phyloP scores from a whole-genome alignment of 805 yeast species.

The Priceomyces castillae region DNA sequence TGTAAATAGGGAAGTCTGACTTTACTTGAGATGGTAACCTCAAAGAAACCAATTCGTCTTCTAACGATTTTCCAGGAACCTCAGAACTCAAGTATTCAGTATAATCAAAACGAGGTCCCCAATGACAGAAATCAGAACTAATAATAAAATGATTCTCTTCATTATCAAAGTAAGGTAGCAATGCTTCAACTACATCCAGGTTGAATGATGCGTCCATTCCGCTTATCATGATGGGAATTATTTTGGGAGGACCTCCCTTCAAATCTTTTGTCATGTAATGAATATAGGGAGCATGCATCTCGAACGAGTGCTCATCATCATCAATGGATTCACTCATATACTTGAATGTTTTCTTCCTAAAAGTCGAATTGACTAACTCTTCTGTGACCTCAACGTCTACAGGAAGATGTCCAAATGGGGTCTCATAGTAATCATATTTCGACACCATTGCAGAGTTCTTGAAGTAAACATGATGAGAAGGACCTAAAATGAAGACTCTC shows the following conservation, averaged over 20 bases:
- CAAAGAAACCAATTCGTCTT: constrained; percentile 16
- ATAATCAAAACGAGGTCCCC: constrained; percentile 57
- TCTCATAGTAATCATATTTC: constrained; percentile 54
- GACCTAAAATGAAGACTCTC: constrained; percentile 81
- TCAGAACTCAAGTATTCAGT: constrained; percentile 29
- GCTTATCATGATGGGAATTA: constrained; percentile 82
- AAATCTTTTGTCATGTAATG: constrained; percentile 43
- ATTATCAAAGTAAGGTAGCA: constrained; percentile 54
- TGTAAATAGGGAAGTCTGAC: constrained; percentile 50
- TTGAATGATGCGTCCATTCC: constrained; percentile 49
- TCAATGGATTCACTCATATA: constrained; percentile 62
- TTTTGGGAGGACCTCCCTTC: constrained; percentile 36
- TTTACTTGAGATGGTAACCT: constrained; percentile 7
- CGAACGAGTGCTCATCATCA: constrained; percentile 87
- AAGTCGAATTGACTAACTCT: constrained; percentile 24
- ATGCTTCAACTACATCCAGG: constrained; percentile 41
- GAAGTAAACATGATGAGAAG: constrained; percentile 88
- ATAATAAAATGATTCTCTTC: constrained; percentile 67
- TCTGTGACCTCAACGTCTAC: constrained; percentile 55
- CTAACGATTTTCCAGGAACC: constrained; percentile 18
- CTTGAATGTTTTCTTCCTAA: constrained; percentile 42
- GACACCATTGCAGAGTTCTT: constrained; percentile 55
- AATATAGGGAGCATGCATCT: constrained; percentile 87
- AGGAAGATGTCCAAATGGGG: constrained; percentile 77
- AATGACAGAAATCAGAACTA: constrained; percentile 93